phyloP scores from a whole-genome alignment of 495 filamentous ascomycete genomes.

The Aspergillus homomorphus region DNA sequence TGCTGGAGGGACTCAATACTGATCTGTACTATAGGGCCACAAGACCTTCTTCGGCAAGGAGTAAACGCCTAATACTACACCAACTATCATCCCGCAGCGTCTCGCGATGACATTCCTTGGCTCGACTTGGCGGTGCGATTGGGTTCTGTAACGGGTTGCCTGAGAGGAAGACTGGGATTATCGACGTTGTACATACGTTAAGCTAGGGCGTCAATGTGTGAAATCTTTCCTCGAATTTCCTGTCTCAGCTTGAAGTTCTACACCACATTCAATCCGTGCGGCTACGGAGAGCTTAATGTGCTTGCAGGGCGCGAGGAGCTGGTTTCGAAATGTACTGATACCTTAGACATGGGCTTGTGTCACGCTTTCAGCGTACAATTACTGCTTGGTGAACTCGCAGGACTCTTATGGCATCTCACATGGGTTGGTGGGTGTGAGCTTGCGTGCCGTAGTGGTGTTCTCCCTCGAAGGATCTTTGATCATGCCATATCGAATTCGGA shows the following conservation, averaged over 20 bases:
- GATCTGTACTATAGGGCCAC: conserved; percentile 58
- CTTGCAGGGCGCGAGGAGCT: background rate
- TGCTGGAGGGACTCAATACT: conserved; percentile 15
- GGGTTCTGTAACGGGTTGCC: conserved; percentile 36
- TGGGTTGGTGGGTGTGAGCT: background rate
- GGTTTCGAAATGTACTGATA: background rate
- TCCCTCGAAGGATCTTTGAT: background rate
- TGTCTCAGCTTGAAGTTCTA: background rate
- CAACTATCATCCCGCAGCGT: conserved; percentile 5
- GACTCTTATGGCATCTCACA: background rate
- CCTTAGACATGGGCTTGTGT: background rate
- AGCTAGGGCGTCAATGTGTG: conserved; percentile 37
- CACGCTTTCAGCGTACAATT: background rate
- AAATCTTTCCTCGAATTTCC: conserved; percentile 25
- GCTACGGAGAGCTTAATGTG: background rate
- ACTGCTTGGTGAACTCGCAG: background rate
- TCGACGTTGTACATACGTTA: conserved; percentile 48
- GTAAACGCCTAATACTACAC: conserved; percentile 37
- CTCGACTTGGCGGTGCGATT: conserved; percentile 40
- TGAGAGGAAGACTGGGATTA: conserved; percentile 25
- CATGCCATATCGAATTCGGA: no score
- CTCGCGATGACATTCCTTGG: conserved; percentile 17
- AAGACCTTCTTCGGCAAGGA: conserved; percentile 82
- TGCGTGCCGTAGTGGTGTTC: background rate
- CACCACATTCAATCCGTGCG: background rate